A percentile compares a stretch with the other conserved stretches of the same genome.
These are phyloP conservation scores for Rhododendron vialii DNA, from an alignment of 148 eudicot genomes.

Conservation along the genomic window DNA sequence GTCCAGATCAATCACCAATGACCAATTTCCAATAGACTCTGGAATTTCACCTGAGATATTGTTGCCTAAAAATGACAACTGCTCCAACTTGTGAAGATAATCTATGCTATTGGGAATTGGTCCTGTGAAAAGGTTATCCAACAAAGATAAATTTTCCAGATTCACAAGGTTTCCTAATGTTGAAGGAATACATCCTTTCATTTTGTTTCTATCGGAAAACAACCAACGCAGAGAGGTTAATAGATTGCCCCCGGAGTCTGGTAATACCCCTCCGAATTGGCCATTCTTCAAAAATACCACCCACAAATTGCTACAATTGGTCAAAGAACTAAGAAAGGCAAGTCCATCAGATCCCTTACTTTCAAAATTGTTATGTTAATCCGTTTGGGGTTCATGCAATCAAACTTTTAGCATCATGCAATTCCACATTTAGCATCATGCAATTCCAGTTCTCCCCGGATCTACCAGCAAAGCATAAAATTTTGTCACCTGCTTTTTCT, in stretches of 20 bases:
- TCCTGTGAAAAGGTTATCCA: too few species aligned
- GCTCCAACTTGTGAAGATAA: too few species aligned
- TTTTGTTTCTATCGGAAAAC: neutral
- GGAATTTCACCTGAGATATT: neutral
- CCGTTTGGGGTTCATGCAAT: too few species aligned
- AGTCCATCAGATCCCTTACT: conserved; percentile 2
- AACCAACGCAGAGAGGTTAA: neutral
- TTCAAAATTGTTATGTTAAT: neutral
- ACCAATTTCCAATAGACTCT: conserved; percentile 6
- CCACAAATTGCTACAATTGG: conserved; percentile 9
- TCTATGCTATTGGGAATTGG: too few species aligned
- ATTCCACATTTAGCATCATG: too few species aligned
- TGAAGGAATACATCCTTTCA: conserved; percentile 12
- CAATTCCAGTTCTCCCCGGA: too few species aligned
- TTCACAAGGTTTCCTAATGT: neutral
- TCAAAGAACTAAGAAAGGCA: neutral
- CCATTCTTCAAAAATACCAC: neutral
- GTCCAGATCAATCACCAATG: neutral
- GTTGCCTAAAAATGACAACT: too few species aligned
- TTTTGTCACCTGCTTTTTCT: too few species aligned
- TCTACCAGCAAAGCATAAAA: too few species aligned
- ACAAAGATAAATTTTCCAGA: too few species aligned
- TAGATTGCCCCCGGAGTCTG: neutral
- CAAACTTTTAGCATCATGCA: too few species aligned
- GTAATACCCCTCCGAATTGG: neutral